Evolutionary conservation across 1,139 yeast species (phyloP).

Genomic region (Suhomyces choctaworum): DNA sequence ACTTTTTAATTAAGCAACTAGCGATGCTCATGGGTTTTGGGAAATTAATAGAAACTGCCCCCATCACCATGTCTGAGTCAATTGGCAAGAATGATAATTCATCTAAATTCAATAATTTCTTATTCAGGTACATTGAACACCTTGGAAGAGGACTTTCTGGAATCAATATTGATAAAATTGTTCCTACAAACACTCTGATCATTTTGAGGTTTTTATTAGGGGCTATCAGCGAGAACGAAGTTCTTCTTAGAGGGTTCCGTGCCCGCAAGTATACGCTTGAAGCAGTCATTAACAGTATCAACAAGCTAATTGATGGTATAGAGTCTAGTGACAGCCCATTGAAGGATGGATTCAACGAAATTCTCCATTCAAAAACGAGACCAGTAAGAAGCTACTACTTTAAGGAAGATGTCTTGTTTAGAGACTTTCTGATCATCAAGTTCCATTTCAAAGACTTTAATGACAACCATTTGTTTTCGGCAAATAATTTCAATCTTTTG

Average conservation of each 20-base stretch:
- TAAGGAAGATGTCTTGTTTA: constrained; percentile 61
- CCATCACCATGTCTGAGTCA: constrained; percentile 7
- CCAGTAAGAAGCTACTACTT: constrained; percentile 56
- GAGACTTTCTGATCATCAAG: constrained; percentile 57
- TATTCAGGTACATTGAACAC: constrained; percentile 37
- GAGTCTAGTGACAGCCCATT: constrained; percentile 6
- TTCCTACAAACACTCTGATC: constrained; percentile 17
- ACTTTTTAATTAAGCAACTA: constrained; percentile 26
- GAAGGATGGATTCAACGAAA: constrained; percentile 9
- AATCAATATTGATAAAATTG: constrained; percentile 23
- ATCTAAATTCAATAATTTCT: constrained; percentile 23
- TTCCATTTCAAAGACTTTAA: constrained; percentile 60
- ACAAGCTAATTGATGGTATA: constrained; percentile 22
- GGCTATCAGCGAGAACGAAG: constrained; percentile 53
- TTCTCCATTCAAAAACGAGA: constrained; percentile 17
- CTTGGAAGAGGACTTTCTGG: constrained; percentile 24
- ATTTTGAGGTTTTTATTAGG: constrained; percentile 50
- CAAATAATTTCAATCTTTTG: constrained; percentile 33
- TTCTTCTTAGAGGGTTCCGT: constrained; percentile 39
- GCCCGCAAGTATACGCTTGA: constrained; percentile 30
- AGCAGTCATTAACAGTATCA: constrained; percentile 34
- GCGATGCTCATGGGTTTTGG: constrained; percentile 26
- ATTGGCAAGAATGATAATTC: constrained; percentile 12
- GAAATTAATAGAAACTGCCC: constrained; percentile 15
- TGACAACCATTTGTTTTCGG: constrained; percentile 44